Evolutionary conservation across 176 grass and related monocot genomes (phyloP).

Genomic region (Pharus latifolius): DNA sequence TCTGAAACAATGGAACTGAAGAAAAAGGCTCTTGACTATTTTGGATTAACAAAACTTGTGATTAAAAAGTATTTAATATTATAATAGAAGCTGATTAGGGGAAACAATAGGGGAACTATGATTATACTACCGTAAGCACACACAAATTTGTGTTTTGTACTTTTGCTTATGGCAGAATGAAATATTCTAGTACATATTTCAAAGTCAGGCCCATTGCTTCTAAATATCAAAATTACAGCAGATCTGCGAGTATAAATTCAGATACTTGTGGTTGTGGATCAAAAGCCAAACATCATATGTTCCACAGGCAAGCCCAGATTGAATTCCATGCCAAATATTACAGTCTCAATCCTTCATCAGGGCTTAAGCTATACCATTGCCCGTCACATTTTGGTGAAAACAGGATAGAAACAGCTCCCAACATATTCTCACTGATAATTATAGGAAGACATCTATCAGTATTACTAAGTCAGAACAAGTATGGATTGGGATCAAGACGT

Average conservation of each 20-base stretch:
- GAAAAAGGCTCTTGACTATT: neutral
- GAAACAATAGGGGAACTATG: neutral
- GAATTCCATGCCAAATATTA: neutral
- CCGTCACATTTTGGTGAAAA: neutral
- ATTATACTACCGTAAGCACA: neutral
- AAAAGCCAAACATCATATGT: no score
- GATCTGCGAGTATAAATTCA: neutral
- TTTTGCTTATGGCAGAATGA: neutral
- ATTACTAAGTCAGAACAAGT: neutral
- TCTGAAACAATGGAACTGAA: neutral
- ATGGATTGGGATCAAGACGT: neutral
- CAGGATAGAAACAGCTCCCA: neutral
- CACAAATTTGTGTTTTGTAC: neutral
- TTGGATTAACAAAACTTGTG: neutral
- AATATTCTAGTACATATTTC: neutral
- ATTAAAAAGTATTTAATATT: neutral
- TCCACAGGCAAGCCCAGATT: neutral
- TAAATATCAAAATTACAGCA: neutral
- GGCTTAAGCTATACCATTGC: neutral
- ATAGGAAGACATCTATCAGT: neutral
- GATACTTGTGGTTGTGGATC: neutral
- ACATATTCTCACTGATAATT: neutral
- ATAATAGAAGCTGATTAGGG: neutral
- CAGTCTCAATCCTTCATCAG: neutral
- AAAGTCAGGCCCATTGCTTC: neutral